A percentile compares a stretch with the other conserved stretches of the same genome.
phyloP scores from a whole-genome alignment of 148 eudicot genomes.

The Vaccinium myrtillus region DNA sequence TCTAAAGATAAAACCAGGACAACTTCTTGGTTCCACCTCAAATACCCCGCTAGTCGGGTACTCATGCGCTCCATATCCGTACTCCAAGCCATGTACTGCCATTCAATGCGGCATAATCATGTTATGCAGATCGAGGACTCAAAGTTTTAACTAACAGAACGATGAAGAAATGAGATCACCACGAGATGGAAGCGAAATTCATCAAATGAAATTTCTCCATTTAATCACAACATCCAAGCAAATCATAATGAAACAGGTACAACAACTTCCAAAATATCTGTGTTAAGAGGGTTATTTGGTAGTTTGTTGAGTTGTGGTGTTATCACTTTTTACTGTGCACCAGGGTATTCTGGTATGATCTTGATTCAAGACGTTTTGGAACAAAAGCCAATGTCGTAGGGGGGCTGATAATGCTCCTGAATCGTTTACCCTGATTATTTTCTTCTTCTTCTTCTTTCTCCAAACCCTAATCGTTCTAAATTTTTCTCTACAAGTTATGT shows the following conservation, averaged over 20 bases:
- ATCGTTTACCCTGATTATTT: too few species aligned
- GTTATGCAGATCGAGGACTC: not conserved
- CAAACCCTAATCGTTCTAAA: too few species aligned
- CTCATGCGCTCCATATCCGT: constrained; percentile 88
- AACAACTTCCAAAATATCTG: not conserved
- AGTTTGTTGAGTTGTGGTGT: too few species aligned
- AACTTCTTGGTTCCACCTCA: constrained; percentile 89
- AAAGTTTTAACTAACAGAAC: not conserved
- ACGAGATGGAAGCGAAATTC: not conserved
- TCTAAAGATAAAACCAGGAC: constrained; percentile 85
- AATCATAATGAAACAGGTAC: not conserved
- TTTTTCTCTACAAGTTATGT: too few species aligned
- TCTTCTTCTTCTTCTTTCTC: too few species aligned
- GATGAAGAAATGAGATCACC: not conserved
- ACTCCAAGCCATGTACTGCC: constrained; percentile 79
- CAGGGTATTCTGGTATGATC: too few species aligned
- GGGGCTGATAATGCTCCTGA: too few species aligned
- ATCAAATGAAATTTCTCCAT: not conserved
- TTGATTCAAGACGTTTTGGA: too few species aligned
- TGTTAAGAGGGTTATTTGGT: too few species aligned
- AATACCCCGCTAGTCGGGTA: constrained; percentile 84
- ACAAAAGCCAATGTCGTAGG: too few species aligned
- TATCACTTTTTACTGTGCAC: too few species aligned
- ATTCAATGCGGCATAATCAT: constrained; percentile 14
- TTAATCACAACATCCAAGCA: not conserved